Percentiles rank a stretch among this genome's conserved stretches.
phyloP scores from a whole-genome alignment of 176 grass and related monocot genomes.

The bread wheat (Triticum aestivum) region IWGSC_CS_RefSeq_v2.1 NC_057799.1:649021904-649022403 shows the following conservation, averaged over 20 bases:
- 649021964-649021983: background rate
- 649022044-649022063: background rate
- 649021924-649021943: background rate
- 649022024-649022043: background rate
- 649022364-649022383: background rate
- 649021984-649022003: background rate
- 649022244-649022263: too few species aligned
- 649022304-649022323: background rate
- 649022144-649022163: fast-evolving
- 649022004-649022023: background rate
- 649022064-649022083: background rate
- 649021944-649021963: background rate
- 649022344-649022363: background rate
- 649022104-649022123: background rate
- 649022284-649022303: background rate
- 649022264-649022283: background rate
- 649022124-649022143: background rate
- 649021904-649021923: background rate
- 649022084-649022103: background rate
- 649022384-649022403: background rate
- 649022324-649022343: background rate
- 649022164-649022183: background rate
- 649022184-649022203: background rate
- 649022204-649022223: background rate
- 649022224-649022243: background rate